These are phyloP conservation scores for Terana coerulea DNA, from an alignment of 768 basidiomycete genomes.

Conservation along the genomic window DNA sequence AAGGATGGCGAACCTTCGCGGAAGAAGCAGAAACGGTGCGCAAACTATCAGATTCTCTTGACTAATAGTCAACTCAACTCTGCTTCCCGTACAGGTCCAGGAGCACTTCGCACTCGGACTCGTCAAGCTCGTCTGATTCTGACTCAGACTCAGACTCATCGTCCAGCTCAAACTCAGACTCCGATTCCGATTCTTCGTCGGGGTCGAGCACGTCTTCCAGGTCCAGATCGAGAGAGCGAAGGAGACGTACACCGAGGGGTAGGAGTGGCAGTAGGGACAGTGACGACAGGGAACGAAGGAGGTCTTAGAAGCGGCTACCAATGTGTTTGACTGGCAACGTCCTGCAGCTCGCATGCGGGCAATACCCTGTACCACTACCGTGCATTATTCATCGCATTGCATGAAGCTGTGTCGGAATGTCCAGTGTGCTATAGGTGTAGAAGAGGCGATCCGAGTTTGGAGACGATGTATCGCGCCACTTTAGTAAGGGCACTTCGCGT, in stretches of 20 bases:
- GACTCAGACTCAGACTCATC: conserved; percentile 25
- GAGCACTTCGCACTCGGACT: conserved; percentile 9
- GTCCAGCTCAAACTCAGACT: conserved; percentile 35
- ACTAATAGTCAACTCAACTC: background rate
- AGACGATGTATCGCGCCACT: too few species aligned
- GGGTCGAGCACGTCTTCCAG: conserved; percentile 36
- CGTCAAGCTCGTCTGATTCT: conserved; percentile 18
- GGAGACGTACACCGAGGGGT: conserved; percentile 14
- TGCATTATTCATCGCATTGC: too few species aligned
- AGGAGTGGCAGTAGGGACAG: conserved; percentile 20
- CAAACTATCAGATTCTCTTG: too few species aligned
- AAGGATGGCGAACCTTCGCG: conserved; percentile 20
- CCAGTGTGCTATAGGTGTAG: too few species aligned
- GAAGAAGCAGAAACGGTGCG: conserved; percentile 32
- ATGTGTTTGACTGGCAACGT: too few species aligned
- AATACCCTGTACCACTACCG: too few species aligned
- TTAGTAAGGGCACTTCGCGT: too few species aligned
- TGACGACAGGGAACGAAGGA: conserved; percentile 8
- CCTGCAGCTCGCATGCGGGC: too few species aligned
- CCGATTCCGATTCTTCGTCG: conserved; percentile 43
- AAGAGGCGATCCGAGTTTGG: too few species aligned
- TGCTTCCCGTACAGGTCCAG: conserved; percentile 13
- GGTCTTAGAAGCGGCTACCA: background rate
- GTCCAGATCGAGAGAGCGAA: conserved; percentile 36
- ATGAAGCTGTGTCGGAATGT: too few species aligned